A percentile compares a stretch with the other conserved stretches of the same genome.
Conservation (phyloP, 208 protist species). For the Leishmania lainsoni region DNA sequence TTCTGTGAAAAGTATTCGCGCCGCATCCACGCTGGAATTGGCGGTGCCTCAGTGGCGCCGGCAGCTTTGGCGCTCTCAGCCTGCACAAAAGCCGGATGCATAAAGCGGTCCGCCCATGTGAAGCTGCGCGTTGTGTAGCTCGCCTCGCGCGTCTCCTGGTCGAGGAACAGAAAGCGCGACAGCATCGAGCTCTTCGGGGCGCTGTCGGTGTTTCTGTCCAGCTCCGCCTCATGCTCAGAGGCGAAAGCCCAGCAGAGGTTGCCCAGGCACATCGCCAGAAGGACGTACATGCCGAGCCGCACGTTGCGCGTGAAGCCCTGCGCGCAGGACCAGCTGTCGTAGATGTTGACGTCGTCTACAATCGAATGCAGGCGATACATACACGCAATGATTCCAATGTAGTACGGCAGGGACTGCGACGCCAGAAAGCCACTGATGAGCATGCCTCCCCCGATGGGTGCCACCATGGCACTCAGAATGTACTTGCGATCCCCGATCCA, state of each 20-base stretch:
- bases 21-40: constrained; percentile 86
- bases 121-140: constrained; percentile 56
- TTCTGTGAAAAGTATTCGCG: constrained; percentile 88
- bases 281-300: constrained; percentile 60
- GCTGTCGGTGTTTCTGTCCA: constrained; percentile 48
- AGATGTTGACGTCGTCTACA: constrained; percentile 89
- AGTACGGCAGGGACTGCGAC: constrained; percentile 79
- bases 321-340: constrained; percentile 80
- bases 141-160: constrained; percentile 29
- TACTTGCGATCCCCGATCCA: constrained; percentile 85
- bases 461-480: constrained; percentile 66
- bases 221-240: constrained; percentile 70
- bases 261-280: constrained; percentile 74
- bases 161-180: constrained; percentile 59
- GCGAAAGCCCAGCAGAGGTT: constrained; percentile 79
- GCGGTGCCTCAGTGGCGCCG: constrained; percentile 40
- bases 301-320: constrained; percentile 75
- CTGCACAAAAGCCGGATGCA: constrained; percentile 79
- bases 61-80: constrained; percentile 45
- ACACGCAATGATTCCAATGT: constrained; percentile 56
- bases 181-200: constrained; percentile 35
- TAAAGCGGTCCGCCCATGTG: constrained; percentile 72
- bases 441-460: constrained; percentile 49
- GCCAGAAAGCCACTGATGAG: constrained; percentile 64
- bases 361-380: constrained; percentile 71